Base-by-base conservation (phyloP, 257 asterid species). In the Oldenlandia corymbosa region DNA sequence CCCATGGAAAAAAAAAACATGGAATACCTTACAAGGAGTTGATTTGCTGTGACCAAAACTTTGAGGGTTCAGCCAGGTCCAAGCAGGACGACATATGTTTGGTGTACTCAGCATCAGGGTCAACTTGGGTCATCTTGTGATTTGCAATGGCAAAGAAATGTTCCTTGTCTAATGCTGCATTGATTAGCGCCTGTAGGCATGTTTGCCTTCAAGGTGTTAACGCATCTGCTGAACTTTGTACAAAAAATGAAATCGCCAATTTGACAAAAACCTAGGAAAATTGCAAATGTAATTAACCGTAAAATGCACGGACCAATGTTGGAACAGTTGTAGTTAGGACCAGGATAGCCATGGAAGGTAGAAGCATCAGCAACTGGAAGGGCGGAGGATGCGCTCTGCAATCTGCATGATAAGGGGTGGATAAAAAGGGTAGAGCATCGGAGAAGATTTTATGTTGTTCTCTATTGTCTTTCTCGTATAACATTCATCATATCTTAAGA, bases 271-370 rank as follows among this genome's bases (percentile, higher is more conserved):
- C 21, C 30, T 14, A 55, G 9, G 39, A 34, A 34, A 9, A 34
- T 3, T 34, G 6, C 39, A 34, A 34, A n/a, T n/a, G n/a, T n/a
- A n/a, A n/a, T n/a, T n/a, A 54, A 7, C 7, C 10, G 5, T 17
- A 62, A 64, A 34, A 34, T 9, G 76, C 16, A 28, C 60, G 12
- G 24, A 83, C 93, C 89, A 58, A 75, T 72, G 68, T 53, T 54
- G 13, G 93, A 85, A 83, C 93, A 83, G 67, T 80, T 80, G 59
- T 85, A 83, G 42, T 80, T 83, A 65, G 89, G 87, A 53, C 93
- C 93, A 0, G 93, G 93, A 67, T 83, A 87, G 63, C 93, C 89
- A 45, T 85, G 83, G 82, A 85, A 83, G 2, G 87, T 85, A 67
- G 47, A 80, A 61, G 93, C 78, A 75, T 85, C 84, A 1, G 93